Percentiles rank a stretch among this genome's conserved stretches.
Conservation (phyloP, 1,284 basidiomycete species). For the Boletus hoseneyae region DNA sequence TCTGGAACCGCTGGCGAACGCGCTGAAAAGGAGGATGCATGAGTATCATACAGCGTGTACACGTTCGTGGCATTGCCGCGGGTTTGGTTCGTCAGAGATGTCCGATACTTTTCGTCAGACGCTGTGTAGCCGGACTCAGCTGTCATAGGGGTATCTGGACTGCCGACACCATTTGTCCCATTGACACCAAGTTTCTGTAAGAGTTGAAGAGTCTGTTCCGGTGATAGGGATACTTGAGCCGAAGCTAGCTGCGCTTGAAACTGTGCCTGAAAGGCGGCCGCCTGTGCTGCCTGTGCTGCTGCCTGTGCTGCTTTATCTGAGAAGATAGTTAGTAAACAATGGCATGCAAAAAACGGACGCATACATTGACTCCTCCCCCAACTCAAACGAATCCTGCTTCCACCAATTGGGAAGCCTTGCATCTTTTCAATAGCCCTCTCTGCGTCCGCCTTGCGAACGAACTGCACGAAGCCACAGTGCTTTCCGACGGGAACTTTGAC, state of each 20-base stretch:
- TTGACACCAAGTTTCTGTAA: constrained; percentile 57
- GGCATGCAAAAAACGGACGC: constrained; percentile 25
- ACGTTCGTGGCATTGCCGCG: constrained; percentile 19
- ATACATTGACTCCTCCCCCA: constrained; percentile 91
- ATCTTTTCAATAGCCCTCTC: constrained; percentile 92
- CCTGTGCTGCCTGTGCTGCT: constrained; percentile 77
- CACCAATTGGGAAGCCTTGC: constrained; percentile 93
- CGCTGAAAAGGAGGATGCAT: constrained; percentile 16
- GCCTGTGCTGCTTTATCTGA: constrained; percentile 84
- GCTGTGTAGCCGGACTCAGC: constrained; percentile 12
- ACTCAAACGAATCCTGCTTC: constrained; percentile 84
- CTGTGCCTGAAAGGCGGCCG: constrained; percentile 59
- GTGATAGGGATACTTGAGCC: constrained; percentile 40
- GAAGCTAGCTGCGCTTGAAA: constrained; percentile 38
- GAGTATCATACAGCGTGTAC: constrained; percentile 21
- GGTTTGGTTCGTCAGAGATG: constrained; percentile 25
- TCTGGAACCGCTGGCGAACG: constrained; percentile 18
- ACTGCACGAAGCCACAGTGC: constrained; percentile 95
- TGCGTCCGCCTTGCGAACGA: constrained; percentile 87
- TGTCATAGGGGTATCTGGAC: constrained; percentile 16
- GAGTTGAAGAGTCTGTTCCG: constrained; percentile 66
- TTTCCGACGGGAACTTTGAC: constrained; percentile 96
- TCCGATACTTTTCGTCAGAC: constrained; percentile 32
- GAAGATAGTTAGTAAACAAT: constrained; percentile 10
- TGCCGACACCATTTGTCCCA: constrained; percentile 36